Conservation (phyloP, 257 asterid genomes). For the Nicotiana obtusifolia region DNA sequence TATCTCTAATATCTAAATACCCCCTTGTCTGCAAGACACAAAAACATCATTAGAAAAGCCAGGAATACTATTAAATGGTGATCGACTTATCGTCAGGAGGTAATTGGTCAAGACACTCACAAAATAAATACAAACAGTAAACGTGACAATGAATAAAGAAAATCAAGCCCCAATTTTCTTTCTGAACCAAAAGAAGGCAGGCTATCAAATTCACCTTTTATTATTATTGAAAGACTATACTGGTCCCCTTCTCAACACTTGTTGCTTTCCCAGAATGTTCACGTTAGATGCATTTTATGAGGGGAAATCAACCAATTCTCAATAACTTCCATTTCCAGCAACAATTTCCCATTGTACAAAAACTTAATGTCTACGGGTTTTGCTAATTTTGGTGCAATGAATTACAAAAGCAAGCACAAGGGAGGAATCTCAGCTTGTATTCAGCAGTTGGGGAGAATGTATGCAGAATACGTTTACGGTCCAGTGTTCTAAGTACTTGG, state of each 20-base stretch:
- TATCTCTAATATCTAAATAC: conserved; percentile 89
- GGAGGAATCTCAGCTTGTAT: background rate
- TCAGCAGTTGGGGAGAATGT: background rate
- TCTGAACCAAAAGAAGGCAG: background rate
- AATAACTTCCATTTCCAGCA: background rate
- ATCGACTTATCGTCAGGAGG: background rate
- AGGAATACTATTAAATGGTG: background rate
- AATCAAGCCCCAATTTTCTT: background rate
- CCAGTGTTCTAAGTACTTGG: no score
- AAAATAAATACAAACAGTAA: background rate
- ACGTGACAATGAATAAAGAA: background rate
- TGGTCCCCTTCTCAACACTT: background rate
- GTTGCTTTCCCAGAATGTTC: background rate
- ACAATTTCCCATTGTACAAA: background rate
- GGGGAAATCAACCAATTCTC: background rate
- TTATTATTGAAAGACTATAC: background rate
- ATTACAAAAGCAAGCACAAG: background rate
- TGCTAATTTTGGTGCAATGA: background rate
- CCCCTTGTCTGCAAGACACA: conserved; percentile 69
- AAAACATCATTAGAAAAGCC: conserved; percentile 8
- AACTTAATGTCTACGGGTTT: background rate
- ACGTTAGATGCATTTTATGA: background rate
- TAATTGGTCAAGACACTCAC: background rate
- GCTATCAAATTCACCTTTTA: background rate
- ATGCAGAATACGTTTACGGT: background rate